Evolutionary conservation across 2,329 filamentous ascomycete species (phyloP).

Genomic region (Calonectria leucothoes): DNA sequence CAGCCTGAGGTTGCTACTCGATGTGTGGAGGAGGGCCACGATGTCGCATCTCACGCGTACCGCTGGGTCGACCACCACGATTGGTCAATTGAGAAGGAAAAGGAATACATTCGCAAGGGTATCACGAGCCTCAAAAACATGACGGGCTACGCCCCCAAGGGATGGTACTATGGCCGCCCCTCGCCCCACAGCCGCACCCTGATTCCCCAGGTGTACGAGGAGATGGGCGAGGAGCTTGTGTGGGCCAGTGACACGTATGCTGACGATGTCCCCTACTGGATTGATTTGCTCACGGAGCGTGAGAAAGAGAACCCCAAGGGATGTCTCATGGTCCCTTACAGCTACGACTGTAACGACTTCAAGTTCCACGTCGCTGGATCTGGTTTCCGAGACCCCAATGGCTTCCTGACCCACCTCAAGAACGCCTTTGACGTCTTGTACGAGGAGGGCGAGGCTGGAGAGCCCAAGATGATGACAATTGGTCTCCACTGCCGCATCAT

Average conservation of each 20-base stretch:
- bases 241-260: constrained; percentile 64
- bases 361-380: constrained; percentile 52
- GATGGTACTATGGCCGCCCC: constrained; percentile 61
- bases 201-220: constrained; percentile 61
- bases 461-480: constrained; percentile 69
- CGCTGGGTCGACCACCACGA: constrained; percentile 64
- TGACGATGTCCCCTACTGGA: constrained; percentile 55
- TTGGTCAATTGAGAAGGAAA: constrained; percentile 57
- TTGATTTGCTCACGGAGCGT: constrained; percentile 56
- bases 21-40: constrained; percentile 61
- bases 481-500: constrained; percentile 64
- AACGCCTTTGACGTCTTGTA: constrained; percentile 66
- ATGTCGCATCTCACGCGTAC: constrained; percentile 61
- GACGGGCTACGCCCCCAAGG: constrained; percentile 58
- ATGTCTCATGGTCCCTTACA: constrained; percentile 65
- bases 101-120: constrained; percentile 57
- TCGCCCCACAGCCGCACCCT: constrained; percentile 58
- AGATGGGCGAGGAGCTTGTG: constrained; percentile 62
- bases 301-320: constrained; percentile 54
- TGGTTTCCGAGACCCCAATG: constrained; percentile 57
- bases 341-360: constrained; percentile 67
- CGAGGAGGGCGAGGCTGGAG: constrained; percentile 59
- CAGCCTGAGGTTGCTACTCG: constrained; percentile 59
- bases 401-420: constrained; percentile 60
- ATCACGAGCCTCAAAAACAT: constrained; percentile 55